These are phyloP conservation scores for Fusarium staphyleae DNA, from an alignment of 2,329 filamentous ascomycete species.

Conservation along the genomic window DNA sequence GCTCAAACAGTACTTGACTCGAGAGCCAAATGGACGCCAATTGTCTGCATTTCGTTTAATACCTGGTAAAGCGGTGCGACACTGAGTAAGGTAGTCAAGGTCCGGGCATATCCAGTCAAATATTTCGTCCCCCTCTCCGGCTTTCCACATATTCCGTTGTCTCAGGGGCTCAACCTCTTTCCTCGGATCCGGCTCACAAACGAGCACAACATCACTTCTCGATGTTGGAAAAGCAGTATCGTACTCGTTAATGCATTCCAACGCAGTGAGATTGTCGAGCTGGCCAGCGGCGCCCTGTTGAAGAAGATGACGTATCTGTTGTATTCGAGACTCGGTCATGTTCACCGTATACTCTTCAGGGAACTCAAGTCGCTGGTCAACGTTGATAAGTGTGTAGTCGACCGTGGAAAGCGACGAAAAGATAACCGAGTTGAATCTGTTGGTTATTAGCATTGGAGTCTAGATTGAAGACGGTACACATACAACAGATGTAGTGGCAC, in stretches of 20 bases:
- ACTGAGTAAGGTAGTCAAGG: background rate
- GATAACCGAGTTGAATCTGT: conserved; percentile 18
- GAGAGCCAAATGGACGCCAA: conserved; percentile 1
- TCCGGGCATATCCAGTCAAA: conserved; percentile 9
- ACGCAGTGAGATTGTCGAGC: conserved; percentile 1
- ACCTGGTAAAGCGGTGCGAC: background rate
- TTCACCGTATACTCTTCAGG: no score
- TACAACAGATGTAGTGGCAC: conserved; percentile 17
- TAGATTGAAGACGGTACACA: background rate
- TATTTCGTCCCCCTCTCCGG: background rate
- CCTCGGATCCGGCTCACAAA: background rate
- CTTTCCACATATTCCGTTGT: no score
- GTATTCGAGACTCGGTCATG: no score
- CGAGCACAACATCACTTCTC: background rate
- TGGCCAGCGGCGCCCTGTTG: no score
- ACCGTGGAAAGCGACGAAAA: conserved; percentile 5
- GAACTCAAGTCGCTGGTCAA: background rate
- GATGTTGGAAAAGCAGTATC: conserved; percentile 11
- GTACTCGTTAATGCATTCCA: conserved; percentile 13
- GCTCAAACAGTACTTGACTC: conserved; percentile 13
- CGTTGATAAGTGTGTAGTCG: background rate
- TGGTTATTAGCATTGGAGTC: background rate
- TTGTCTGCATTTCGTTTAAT: background rate
- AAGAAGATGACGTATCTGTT: no score
- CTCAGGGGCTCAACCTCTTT: background rate